A percentile compares a stretch with the other conserved stretches of the same genome.
Conservation (phyloP, 2,329 filamentous ascomycete species). For the Zelopaecilomyces penicillatus region DNA sequence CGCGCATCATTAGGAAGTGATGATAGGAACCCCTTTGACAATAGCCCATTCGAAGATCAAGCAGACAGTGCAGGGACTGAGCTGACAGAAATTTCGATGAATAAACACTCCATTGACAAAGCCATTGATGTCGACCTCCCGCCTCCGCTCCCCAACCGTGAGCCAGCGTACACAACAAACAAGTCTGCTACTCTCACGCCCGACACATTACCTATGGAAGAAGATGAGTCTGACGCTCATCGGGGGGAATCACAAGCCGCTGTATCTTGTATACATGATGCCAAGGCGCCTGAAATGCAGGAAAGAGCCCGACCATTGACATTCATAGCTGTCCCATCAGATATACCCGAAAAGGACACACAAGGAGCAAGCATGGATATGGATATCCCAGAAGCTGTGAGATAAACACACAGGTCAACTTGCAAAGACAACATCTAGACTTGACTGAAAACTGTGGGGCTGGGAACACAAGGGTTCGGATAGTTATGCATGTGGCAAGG, state of each 20-base stretch:
- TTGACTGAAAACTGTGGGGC: no score
- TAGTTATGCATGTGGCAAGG: no score
- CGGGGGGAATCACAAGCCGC: neutral
- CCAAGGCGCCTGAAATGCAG: constrained; percentile 35
- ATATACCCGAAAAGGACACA: constrained; percentile 15
- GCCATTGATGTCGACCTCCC: constrained; percentile 10
- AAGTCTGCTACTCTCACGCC: constrained; percentile 19
- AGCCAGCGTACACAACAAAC: constrained; percentile 13
- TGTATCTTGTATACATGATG: constrained; percentile 5
- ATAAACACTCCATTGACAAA: constrained; percentile 7
- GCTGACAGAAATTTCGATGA: constrained; percentile 16
- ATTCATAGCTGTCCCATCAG: constrained; percentile 16
- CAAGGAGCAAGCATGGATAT: constrained; percentile 25
- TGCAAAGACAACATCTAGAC: no score
- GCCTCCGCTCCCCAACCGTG: constrained; percentile 8
- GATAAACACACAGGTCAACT: no score
- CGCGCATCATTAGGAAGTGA: constrained; percentile 36
- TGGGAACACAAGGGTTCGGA: no score
- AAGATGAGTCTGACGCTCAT: constrained; percentile 6
- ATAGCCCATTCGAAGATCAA: constrained; percentile 20
- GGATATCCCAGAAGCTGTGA: constrained; percentile 22
- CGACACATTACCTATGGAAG: constrained; percentile 16
- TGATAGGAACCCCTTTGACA: constrained; percentile 22
- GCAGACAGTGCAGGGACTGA: constrained; percentile 17
- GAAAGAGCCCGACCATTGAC: constrained; percentile 25